phyloP scores from a whole-genome alignment of 2,329 filamentous ascomycete species.

The Nemania sp. region DNA sequence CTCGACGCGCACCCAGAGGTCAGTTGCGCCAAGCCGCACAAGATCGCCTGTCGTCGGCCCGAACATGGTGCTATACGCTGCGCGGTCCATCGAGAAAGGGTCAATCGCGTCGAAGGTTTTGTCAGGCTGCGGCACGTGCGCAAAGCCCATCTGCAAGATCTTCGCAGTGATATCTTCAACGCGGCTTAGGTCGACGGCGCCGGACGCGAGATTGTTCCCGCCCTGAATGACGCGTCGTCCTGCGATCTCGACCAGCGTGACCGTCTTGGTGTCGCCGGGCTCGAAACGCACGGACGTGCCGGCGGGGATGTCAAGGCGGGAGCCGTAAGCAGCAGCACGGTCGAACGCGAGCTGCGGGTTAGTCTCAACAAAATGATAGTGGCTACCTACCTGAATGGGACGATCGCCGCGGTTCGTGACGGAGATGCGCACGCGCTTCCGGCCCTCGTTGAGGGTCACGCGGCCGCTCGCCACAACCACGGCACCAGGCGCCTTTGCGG shows the following conservation, averaged over 20 bases:
- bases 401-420: slow-evolving; percentile 88
- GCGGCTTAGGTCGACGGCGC: slow-evolving; percentile 66
- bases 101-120: slow-evolving; percentile 53
- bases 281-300: slow-evolving; percentile 94
- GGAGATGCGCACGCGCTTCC: slow-evolving; percentile 71
- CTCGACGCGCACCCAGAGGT: slow-evolving; percentile 90
- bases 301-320: slow-evolving; percentile 83
- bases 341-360: slow-evolving; percentile 91
- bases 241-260: slow-evolving; percentile 85
- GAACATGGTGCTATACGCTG: slow-evolving; percentile 85
- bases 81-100: slow-evolving; percentile 71
- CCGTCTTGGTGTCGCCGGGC: slow-evolving; percentile 88
- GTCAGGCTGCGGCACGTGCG: slow-evolving; percentile 69
- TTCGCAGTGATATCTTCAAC: slow-evolving; percentile 67
- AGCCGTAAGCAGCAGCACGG: slow-evolving; percentile 79
- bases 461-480: slow-evolving; percentile 69
- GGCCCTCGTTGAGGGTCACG: slow-evolving; percentile 72
- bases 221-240: slow-evolving; percentile 80
- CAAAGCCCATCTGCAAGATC: slow-evolving; percentile 74
- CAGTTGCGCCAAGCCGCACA: slow-evolving; percentile 79
- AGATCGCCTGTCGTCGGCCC: slow-evolving; percentile 87
- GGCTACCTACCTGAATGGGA: slow-evolving; percentile 89
- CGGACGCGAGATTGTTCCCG: slow-evolving; percentile 78
- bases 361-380: slow-evolving; percentile 96
- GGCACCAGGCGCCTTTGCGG: slow-evolving; percentile 74